Base-by-base conservation (phyloP, 768 basidiomycete species). In the Tulasnella sp. region DNA sequence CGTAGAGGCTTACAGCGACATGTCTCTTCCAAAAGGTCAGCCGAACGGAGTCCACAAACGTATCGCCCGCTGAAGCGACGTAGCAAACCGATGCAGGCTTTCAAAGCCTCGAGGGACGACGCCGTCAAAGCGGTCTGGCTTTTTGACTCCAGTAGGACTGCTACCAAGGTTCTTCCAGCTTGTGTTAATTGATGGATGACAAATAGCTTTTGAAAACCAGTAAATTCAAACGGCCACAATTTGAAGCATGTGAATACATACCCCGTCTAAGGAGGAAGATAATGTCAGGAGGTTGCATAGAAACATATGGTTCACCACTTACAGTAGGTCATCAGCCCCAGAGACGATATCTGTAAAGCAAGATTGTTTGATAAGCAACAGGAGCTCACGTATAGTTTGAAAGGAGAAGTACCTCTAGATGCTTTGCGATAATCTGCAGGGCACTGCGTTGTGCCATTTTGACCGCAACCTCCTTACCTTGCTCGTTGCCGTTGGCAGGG, bases 141-240 rank as follows among this genome's bases (percentile, higher is more conserved):
- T 65, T 89, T 86, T 71, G 89, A 91, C 67, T 88, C 88, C 49
- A 94, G 74, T 23, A 94, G 74, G 59, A 93, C 79, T 12, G 89
- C 88, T 53, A 94, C 80, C 15, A 96, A 75, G 2, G 92, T 92
- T 49, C 92, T 79, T 6, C 92, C 92, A 21, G 91, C 91, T 66
- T 93, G 90, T 3, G 91, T 93, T 59, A 94, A 73, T 68, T 96
- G 92, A 66, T 96, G 91, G 43, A 96, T 94, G 59, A 93, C 90
- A 67, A 29, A 59, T 17, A 51, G 23, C 39, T 51, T 6, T 17
- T 17, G 9, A 56, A 9, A 58, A 2, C 23, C 19, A 29, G 45
- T 36, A 49, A 25, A 12, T 21, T 25, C 17, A 23, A 23, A 19
- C 14, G 5, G 34, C 9, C 12, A 35, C 9, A n/a, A n/a, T 7